A percentile compares a stretch with the other conserved stretches of the same genome.
Conservation (phyloP, 116 monocot genomes). For the Iris pallida region DNA sequence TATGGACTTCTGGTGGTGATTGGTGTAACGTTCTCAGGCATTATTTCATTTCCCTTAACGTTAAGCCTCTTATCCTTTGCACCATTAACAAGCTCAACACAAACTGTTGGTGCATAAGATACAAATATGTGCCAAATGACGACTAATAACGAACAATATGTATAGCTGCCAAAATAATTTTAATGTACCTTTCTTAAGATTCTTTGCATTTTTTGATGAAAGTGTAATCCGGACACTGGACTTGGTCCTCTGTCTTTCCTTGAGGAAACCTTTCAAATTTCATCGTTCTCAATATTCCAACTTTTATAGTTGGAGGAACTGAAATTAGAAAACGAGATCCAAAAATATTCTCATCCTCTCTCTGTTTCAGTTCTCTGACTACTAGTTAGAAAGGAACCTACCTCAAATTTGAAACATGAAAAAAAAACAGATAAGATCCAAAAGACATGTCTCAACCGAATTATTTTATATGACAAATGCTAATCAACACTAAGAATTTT, state of each 20-base stretch:
- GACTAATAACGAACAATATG: not conserved
- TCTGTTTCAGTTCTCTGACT: too few relatives aligned
- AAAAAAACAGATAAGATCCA: too few relatives aligned
- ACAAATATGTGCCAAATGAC: not conserved
- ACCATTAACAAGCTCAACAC: conserved; percentile 31
- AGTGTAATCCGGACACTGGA: conserved; percentile 34
- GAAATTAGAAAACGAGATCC: too few relatives aligned
- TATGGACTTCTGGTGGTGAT: not conserved
- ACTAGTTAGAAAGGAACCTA: too few relatives aligned
- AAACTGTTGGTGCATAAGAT: conserved; percentile 12
- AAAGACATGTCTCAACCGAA: too few relatives aligned
- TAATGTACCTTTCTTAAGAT: conserved; percentile 39
- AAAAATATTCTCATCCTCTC: too few relatives aligned
- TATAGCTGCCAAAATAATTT: too few relatives aligned
- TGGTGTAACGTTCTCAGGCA: conserved; percentile 3
- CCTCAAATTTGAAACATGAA: too few relatives aligned
- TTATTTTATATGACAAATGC: too few relatives aligned
- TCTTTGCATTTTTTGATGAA: conserved; percentile 40
- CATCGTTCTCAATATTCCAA: not conserved
- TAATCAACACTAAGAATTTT: too few relatives aligned
- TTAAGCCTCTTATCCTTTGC: conserved; percentile 32
- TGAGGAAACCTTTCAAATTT: not conserved
- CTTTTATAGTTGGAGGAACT: too few relatives aligned
- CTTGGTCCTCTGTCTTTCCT: conserved; percentile 19
- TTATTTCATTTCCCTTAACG: conserved; percentile 20